Evolutionary conservation across 2,329 filamentous ascomycete species (phyloP).

Genomic region (Atkinsonella hypoxylon): DNA sequence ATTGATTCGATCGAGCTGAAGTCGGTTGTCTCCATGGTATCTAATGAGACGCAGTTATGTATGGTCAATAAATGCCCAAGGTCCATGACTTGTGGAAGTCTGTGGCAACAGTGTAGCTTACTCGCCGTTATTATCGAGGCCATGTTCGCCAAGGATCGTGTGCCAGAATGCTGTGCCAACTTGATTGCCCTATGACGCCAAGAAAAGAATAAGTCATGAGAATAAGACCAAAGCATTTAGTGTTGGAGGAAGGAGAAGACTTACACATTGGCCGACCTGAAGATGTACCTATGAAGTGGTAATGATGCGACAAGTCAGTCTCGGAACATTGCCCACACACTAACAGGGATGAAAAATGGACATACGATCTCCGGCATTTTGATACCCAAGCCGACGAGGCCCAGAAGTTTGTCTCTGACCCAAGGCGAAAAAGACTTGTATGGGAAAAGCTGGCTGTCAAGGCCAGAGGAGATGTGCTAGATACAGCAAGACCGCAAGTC

Average conservation of each 20-base stretch:
- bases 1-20: constrained; percentile 99
- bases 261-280: constrained; percentile 98
- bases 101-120: not conserved
- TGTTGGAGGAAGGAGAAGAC: constrained; percentile 16
- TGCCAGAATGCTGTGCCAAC: constrained; percentile 99
- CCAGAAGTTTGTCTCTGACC: not conserved
- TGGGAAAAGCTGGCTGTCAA: not conserved
- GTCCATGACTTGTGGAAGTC: no score
- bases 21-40: constrained; percentile 96
- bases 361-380: constrained; percentile 9
- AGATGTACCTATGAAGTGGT: constrained; percentile 72
- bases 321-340: not conserved
- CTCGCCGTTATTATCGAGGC: constrained; percentile 89
- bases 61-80: not conserved
- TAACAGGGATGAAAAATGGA: constrained; percentile 1
- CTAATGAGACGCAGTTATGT: not conserved
- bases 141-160: constrained; percentile 80
- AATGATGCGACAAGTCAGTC: constrained; percentile 36
- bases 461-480: not conserved
- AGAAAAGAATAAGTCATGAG: not conserved
- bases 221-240: not conserved
- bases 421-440: not conserved
- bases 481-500: not conserved
- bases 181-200: constrained; percentile 79
- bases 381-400: not conserved